Base-by-base conservation (phyloP, 257 asterid species). In the Datura wrightii region DNA sequence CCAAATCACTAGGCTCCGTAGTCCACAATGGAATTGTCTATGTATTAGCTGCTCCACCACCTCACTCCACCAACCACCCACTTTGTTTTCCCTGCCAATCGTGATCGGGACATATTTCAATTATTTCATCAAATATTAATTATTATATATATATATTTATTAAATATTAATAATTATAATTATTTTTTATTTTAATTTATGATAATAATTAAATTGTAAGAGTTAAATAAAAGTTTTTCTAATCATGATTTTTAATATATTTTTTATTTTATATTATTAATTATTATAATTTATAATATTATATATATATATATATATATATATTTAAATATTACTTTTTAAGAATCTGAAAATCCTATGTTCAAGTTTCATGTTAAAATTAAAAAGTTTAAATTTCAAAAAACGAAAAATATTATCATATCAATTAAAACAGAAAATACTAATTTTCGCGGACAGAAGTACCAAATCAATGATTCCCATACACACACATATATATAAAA, bases 1-100 rank as follows among this genome's bases (percentile, higher is more conserved):
- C 81, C 72, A 87, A 50, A 58, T 79, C 62, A 84, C 79, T 66
- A 84, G 88, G 87, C 80, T 39, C 84, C 54, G 7, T 74, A 82
- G 82, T 84, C 86, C 56, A 83, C 83, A 36, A 7, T 83, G 60
- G 63, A 76, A 76, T 50, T 76, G 74, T 63, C 74, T 80, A 86
- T 82, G 46, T 37, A 85, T 42, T 24, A 24, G 31, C 31, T 24
- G 31, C 56, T 16, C 10, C 80, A n/a, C 79, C 56, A 42, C 55
- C 55, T 71, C 36, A 44, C 5, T 14, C 19, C 56, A 72, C 10
- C 80, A 44, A 24, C 39, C 10, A 41, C 3, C 81, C 58, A 50
- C 41, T 6, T 3, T 5, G 5, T 19, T 48, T 36, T 36, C 31
- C 31, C 31, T 24, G 31, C 31, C 31, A 24, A 24, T 24, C 31